Evolutionary conservation across 352 stramenopile species (phyloP).

Genomic region (Phytophthora megakarya): DNA sequence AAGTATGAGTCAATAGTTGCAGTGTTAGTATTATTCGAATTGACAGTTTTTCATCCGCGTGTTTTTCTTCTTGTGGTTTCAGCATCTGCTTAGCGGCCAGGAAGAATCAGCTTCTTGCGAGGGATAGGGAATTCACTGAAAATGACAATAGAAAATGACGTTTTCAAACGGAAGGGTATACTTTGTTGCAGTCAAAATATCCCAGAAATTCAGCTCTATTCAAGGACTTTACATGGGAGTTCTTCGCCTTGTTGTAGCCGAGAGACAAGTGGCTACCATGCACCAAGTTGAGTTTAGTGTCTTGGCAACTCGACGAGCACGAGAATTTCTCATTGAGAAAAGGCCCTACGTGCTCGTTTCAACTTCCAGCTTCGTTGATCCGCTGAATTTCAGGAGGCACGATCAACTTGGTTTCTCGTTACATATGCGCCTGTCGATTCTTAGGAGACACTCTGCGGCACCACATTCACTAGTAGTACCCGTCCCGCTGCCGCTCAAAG

Average conservation of each 20-base stretch:
- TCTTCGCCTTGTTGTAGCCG: slow-evolving; percentile 22
- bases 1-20: not conserved
- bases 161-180: not conserved
- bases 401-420: slow-evolving; percentile 24
- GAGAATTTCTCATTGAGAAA: no score
- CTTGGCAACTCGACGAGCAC: slow-evolving; percentile 12
- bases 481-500: slow-evolving; percentile 48
- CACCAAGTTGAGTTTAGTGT: slow-evolving; percentile 16
- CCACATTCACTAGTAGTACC: slow-evolving; percentile 31
- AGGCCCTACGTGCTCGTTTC: slow-evolving; percentile 25
- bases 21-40: slow-evolving; percentile 5
- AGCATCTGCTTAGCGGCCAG: slow-evolving; percentile 17
- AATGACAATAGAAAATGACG: not conserved
- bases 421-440: slow-evolving; percentile 34
- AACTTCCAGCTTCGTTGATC: slow-evolving; percentile 1
- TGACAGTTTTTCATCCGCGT: slow-evolving; percentile 16
- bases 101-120: slow-evolving; percentile 30
- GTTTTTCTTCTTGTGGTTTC: slow-evolving; percentile 28
- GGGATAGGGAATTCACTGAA: slow-evolving; percentile 5
- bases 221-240: slow-evolving; percentile 9
- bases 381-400: not conserved
- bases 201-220: not conserved
- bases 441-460: slow-evolving; percentile 15
- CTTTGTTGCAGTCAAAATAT: slow-evolving; percentile 1
- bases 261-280: slow-evolving; percentile 24